phyloP scores from a whole-genome alignment of 169 alveolate species.

The Eimeria acervulina region DNA sequence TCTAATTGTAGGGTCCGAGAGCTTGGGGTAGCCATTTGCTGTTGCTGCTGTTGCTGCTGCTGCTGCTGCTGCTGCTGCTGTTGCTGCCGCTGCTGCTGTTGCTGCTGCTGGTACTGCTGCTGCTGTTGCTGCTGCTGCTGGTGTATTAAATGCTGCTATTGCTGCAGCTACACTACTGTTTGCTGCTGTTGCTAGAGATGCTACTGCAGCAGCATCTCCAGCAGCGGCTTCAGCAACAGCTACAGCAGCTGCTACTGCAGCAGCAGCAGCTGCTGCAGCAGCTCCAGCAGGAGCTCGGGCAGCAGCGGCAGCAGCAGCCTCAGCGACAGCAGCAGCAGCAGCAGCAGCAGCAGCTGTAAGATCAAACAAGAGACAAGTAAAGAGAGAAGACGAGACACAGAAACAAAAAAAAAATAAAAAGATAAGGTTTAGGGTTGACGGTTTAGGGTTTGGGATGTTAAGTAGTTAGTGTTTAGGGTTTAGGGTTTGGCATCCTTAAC shows the following conservation, averaged over 20 bases:
- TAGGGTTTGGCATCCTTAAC: too few relatives aligned
- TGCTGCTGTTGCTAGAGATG: not conserved
- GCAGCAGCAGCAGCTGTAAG: not conserved
- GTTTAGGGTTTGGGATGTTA: too few relatives aligned
- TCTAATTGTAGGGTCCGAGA: too few relatives aligned
- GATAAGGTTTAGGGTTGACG: too few relatives aligned
- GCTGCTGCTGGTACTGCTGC: not conserved
- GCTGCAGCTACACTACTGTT: conserved; percentile 42
- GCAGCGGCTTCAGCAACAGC: not conserved
- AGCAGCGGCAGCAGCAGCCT: not conserved
- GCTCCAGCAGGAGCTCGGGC: not conserved
- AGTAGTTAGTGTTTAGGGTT: too few relatives aligned
- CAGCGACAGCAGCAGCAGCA: conserved; percentile 29
- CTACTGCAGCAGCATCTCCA: not conserved
- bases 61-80: conserved; percentile 33
- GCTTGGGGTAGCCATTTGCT: too few relatives aligned
- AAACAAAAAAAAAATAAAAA: too few relatives aligned
- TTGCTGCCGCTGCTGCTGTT: conserved; percentile 44
- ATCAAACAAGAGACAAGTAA: too few relatives aligned
- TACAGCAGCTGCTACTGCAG: too few relatives aligned
- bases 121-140: conserved; percentile 5
- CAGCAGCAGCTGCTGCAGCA: too few relatives aligned
- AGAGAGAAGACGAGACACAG: too few relatives aligned
- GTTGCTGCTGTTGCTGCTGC: not conserved
- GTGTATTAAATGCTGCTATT: conserved; percentile 16